Conservation (phyloP, 352 stramenopile genomes). For the Globisporangium mamillatum region DNA sequence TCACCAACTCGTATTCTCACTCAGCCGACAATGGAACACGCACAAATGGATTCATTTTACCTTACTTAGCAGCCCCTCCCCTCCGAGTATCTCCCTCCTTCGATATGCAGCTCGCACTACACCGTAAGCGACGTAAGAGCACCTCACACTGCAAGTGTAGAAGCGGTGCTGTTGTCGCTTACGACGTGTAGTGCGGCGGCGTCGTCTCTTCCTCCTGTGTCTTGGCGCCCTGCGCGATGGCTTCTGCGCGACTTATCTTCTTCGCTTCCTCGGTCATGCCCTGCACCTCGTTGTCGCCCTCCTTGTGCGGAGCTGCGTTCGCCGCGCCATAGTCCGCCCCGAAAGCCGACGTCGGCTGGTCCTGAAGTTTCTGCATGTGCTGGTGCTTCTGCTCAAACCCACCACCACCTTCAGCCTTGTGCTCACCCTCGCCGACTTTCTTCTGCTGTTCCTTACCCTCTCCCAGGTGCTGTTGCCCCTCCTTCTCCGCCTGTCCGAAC, state of each 20-base stretch:
- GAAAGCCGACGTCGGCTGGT: slow-evolving; percentile 2
- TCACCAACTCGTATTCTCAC: too few species aligned
- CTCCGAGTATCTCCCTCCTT: too few species aligned
- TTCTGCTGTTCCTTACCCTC: not conserved
- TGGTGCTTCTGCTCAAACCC: slow-evolving; percentile 15
- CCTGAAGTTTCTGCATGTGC: slow-evolving; percentile 12
- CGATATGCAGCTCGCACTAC: not conserved
- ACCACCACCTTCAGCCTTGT: slow-evolving; percentile 9
- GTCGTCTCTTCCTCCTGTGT: slow-evolving; percentile 72
- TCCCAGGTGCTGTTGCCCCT: slow-evolving; percentile 16
- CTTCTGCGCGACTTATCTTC: slow-evolving; percentile 37
- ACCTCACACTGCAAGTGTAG: not conserved
- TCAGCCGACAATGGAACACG: too few species aligned
- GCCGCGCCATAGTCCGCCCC: slow-evolving; percentile 26
- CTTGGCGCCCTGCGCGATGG: slow-evolving; percentile 57
- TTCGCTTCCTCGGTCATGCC: slow-evolving; percentile 36
- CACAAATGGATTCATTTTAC: too few species aligned
- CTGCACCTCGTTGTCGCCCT: slow-evolving; percentile 21
- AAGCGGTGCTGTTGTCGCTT: not conserved
- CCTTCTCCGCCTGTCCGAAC: slow-evolving; percentile 51
- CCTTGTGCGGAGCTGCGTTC: slow-evolving; percentile 38
- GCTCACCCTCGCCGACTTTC: slow-evolving; percentile 12
- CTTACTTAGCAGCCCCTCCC: not conserved
- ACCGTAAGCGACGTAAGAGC: too few species aligned
- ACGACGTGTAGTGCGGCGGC: slow-evolving; percentile 27